Evolutionary conservation across 169 alveolate species (phyloP).

Genomic region (Miamiensis avidus): DNA sequence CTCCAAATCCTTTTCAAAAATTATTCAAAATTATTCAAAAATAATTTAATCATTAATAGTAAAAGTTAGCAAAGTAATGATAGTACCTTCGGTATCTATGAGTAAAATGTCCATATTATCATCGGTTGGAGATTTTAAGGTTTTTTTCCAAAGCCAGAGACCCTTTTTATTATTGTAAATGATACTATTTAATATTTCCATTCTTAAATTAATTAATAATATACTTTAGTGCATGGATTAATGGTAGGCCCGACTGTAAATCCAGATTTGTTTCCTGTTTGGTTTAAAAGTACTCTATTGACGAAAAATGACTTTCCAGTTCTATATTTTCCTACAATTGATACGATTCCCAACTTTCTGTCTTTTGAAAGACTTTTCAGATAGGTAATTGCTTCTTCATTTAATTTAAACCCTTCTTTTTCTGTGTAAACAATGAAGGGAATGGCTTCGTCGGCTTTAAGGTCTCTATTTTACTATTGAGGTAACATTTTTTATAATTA

Average conservation of each 20-base stretch:
- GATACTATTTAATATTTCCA: not conserved
- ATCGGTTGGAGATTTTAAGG: constrained; percentile 56
- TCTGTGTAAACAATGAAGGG: constrained; percentile 30
- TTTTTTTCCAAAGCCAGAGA: constrained; percentile 83
- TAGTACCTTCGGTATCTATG: constrained; percentile 70
- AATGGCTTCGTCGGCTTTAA: constrained; percentile 13
- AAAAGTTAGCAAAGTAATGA: too few relatives aligned
- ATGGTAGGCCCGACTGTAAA: constrained; percentile 85
- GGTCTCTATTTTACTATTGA: too few relatives aligned
- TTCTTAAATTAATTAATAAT: not conserved
- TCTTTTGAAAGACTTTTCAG: constrained; percentile 22
- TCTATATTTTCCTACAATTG: constrained; percentile 84
- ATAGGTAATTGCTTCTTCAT: constrained; percentile 49
- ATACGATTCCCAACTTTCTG: constrained; percentile 74
- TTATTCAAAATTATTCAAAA: too few relatives aligned
- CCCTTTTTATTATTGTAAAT: constrained; percentile 50
- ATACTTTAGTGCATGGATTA: constrained; percentile 84
- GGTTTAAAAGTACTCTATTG: constrained; percentile 72
- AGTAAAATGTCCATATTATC: constrained; percentile 70
- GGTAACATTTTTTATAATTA: too few relatives aligned
- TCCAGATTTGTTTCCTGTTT: constrained; percentile 55
- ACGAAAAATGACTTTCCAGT: constrained; percentile 85
- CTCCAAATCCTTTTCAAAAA: constrained; percentile 75
- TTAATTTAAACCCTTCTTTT: constrained; percentile 49
- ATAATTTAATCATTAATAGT: not conserved